phyloP scores from a whole-genome alignment of 1,139 yeast genomes.

The Pneumocystis wakefieldiae region DNA sequence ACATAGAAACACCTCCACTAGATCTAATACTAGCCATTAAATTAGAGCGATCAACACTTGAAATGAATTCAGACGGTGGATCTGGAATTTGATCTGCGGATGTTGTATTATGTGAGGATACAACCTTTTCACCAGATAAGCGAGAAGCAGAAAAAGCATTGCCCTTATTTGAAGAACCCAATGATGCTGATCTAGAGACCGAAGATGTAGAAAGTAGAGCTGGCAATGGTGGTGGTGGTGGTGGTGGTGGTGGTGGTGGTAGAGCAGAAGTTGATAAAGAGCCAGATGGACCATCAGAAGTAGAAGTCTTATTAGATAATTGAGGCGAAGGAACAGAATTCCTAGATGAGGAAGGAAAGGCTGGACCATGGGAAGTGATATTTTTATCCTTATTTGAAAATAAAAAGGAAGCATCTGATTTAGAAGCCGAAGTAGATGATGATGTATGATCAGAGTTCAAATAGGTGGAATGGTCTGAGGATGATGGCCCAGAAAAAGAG shows the following conservation, averaged over 20 bases:
- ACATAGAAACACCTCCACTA: conserved; percentile 54
- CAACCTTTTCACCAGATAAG: conserved; percentile 19
- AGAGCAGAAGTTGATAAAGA: conserved; percentile 21
- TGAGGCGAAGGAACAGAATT: neutral
- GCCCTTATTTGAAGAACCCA: conserved; percentile 18
- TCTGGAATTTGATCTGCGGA: conserved; percentile 27
- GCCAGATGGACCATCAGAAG: conserved; percentile 19
- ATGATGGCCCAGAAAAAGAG: conserved; percentile 13
- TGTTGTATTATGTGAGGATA: conserved; percentile 28
- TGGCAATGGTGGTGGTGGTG: conserved; percentile 17
- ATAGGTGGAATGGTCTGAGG: conserved; percentile 13
- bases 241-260: conserved; percentile 20
- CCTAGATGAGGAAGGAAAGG: neutral
- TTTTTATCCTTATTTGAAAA: neutral
- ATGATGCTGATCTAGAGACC: conserved; percentile 3
- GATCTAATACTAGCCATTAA: conserved; percentile 73
- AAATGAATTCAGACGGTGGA: neutral
- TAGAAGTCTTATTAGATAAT: conserved; percentile 1
- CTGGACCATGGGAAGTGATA: neutral
- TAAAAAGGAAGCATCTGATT: neutral
- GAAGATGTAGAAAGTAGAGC: conserved; percentile 10
- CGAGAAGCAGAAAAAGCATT: conserved; percentile 25
- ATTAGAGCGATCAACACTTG: conserved; percentile 55
- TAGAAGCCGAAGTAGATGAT: conserved; percentile 15
- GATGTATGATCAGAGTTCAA: conserved; percentile 5